Conservation (phyloP, 192 early-diverging fungal species). For the Mortierella antarctica region DNA sequence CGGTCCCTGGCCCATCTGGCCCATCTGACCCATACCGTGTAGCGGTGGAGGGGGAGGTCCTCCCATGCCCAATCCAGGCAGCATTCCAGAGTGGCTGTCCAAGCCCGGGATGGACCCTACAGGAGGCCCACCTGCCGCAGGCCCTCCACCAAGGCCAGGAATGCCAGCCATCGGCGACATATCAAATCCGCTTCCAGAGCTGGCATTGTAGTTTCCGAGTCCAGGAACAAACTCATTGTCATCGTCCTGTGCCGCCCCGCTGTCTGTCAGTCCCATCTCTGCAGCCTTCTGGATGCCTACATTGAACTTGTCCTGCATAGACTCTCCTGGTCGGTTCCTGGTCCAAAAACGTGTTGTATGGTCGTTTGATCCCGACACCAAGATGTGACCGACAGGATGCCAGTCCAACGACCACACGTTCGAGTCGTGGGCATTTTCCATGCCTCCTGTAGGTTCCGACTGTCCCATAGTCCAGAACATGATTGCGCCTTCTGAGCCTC, state of each 20-base stretch:
- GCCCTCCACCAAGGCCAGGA: conserved; percentile 43
- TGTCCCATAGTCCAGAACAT: conserved; percentile 90
- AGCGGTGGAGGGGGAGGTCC: conserved; percentile 19
- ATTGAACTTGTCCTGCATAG: conserved; percentile 65
- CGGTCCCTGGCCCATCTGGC: conserved; percentile 11
- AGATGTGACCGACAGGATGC: conserved; percentile 96
- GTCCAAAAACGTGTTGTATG: conserved; percentile 97
- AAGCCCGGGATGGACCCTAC: conserved; percentile 29
- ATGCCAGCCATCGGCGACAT: conserved; percentile 45
- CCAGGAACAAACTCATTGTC: conserved; percentile 53
- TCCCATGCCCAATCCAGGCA: conserved; percentile 48
- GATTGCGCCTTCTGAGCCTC: conserved; percentile 89
- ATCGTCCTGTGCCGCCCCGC: conserved; percentile 50
- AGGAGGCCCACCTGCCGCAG: conserved; percentile 15
- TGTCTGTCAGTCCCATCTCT: conserved; percentile 55
- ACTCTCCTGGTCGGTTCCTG: conserved; percentile 87
- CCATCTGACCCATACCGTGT: conserved; percentile 1
- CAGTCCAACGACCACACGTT: conserved; percentile 96
- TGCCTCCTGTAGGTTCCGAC: conserved; percentile 37
- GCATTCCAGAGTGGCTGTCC: conserved; percentile 18
- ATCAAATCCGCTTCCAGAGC: conserved; percentile 21
- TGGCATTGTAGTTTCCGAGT: conserved; percentile 33
- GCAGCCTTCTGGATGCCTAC: conserved; percentile 62
- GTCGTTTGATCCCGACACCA: conserved; percentile 95
- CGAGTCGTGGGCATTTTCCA: conserved; percentile 88